Evolutionary conservation across 371 early-diverging fungal genomes (phyloP), one percentile per base, ranked within the genome.

Genomic region (Zancudomyces culisetae): DNA sequence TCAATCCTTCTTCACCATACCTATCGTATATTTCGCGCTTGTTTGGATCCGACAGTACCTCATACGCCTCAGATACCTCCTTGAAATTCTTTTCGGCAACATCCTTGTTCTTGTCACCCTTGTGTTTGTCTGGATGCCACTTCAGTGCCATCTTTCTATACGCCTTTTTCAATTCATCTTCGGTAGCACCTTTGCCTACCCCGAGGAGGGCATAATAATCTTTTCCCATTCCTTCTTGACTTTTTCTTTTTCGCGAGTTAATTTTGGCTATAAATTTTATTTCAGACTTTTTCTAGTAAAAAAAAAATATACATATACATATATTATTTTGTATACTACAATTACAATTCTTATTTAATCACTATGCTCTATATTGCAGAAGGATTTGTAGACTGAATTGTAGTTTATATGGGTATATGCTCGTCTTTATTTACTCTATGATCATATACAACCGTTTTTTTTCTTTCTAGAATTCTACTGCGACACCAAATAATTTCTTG

Each of bases 171-270:
- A 95, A 80, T 27, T 80, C 75, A 51, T 77, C 78, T 13, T 93
- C 94, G 22, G 76, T 75, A 21, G 97, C 94, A 27, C 68, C 68
- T 62, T 84, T 86, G 28, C 75, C 49, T 21, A 97, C 81, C 23
- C 83, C 91, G 18, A 98, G 80, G 42, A 89, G 77, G 39, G 79
- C 75, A 65, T 95, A 95, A 62, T 83, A 84, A 54, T 90, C 89
- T 70, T 87, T 87, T 52, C 83, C 85, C 92, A 91, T 90, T n/a
- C n/a, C n/a, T 42, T 50, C 62, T 6, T 15, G 6, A 35, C 23
- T 15, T 10, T 35, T 20, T 35, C 35, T 35, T 35, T 35, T 35
- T 15, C 15, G 6, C 35, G 35, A 35, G 35, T 35, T 35, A 35
- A 35, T 35, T 35, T 35, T 35, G 6, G 15, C n/a, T n/a, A n/a